These are phyloP conservation scores for Ceratobasidium sp. DNA, from an alignment of 1,284 basidiomycete species.

Conservation along the genomic window DNA sequence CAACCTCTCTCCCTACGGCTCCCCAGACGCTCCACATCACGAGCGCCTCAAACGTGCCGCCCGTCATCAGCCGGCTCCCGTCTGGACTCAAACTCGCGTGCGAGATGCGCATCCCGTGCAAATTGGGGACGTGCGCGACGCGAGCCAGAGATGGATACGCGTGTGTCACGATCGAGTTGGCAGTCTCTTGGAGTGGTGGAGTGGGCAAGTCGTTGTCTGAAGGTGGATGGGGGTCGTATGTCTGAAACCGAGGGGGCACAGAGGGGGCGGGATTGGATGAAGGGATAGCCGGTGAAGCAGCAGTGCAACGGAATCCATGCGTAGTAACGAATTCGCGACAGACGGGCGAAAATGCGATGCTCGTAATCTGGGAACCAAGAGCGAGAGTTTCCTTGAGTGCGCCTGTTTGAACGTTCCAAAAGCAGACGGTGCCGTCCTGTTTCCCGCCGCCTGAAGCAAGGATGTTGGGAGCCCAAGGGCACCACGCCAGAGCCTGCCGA, in stretches of 20 bases:
- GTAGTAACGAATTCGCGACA: slow-evolving; percentile 69
- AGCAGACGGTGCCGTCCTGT: slow-evolving; percentile 66
- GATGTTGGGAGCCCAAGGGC: slow-evolving; percentile 68
- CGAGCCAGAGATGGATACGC: slow-evolving; percentile 62
- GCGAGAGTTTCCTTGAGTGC: slow-evolving; percentile 61
- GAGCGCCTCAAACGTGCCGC: slow-evolving; percentile 42
- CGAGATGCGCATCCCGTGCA: slow-evolving; percentile 43
- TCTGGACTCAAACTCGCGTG: slow-evolving; percentile 42
- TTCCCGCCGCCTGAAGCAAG: slow-evolving; percentile 69
- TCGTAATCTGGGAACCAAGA: slow-evolving; percentile 66
- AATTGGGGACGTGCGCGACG: slow-evolving; percentile 62
- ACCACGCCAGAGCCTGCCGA: slow-evolving; percentile 69
- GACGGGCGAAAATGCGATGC: slow-evolving; percentile 66
- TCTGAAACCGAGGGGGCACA: slow-evolving; percentile 27
- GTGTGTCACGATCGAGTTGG: slow-evolving; percentile 69
- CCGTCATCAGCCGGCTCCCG: slow-evolving; percentile 42
- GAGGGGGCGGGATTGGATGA: slow-evolving; percentile 52
- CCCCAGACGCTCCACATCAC: slow-evolving; percentile 45
- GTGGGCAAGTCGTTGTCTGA: not conserved
- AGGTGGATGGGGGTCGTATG: slow-evolving; percentile 26
- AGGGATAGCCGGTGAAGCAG: slow-evolving; percentile 50
- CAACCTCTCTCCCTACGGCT: slow-evolving; percentile 26
- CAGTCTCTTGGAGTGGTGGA: slow-evolving; percentile 25
- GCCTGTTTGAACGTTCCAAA: slow-evolving; percentile 62
- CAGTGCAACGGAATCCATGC: slow-evolving; percentile 62